Evolutionary conservation across 345 rosid genomes (phyloP).

Genomic region (Bretschneidera sinensis): DNA sequence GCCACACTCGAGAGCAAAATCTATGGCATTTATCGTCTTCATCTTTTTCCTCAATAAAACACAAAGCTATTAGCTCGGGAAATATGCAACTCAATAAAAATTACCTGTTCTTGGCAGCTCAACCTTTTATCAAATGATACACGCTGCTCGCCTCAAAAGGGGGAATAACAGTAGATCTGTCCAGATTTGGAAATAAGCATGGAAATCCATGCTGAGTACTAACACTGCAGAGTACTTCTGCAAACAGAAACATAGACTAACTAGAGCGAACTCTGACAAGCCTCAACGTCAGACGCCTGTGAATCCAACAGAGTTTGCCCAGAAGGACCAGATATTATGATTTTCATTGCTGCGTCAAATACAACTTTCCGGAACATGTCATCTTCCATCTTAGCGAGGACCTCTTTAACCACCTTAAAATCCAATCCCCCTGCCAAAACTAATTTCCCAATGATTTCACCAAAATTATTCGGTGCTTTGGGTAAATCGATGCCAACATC

Average conservation of each 20-base stretch:
- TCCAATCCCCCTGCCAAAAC: slow-evolving; percentile 43
- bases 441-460: slow-evolving; percentile 66
- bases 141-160: slow-evolving; percentile 26
- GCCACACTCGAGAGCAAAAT: slow-evolving; percentile 20
- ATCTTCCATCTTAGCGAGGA: slow-evolving; percentile 65
- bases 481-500: slow-evolving; percentile 87
- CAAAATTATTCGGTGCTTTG: slow-evolving; percentile 70
- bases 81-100: slow-evolving; percentile 35
- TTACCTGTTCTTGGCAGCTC: slow-evolving; percentile 26
- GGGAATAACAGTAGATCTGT: slow-evolving; percentile 6
- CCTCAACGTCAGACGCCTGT: slow-evolving; percentile 52
- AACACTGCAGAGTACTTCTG: not conserved
- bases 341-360: slow-evolving; percentile 45
- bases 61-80: slow-evolving; percentile 27
- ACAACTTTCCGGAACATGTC: slow-evolving; percentile 48
- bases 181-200: too few relatives aligned
- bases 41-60: slow-evolving; percentile 26
- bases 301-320: slow-evolving; percentile 42
- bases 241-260: too few relatives aligned
- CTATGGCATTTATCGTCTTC: slow-evolving; percentile 24
- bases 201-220: not conserved
- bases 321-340: slow-evolving; percentile 27
- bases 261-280: slow-evolving; percentile 40
- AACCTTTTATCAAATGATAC: slow-evolving; percentile 32
- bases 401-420: slow-evolving; percentile 52